A percentile compares a stretch with the other conserved stretches of the same genome.
phyloP scores from a whole-genome alignment of 306 rosid genomes.

The Pyrus communis region DNA sequence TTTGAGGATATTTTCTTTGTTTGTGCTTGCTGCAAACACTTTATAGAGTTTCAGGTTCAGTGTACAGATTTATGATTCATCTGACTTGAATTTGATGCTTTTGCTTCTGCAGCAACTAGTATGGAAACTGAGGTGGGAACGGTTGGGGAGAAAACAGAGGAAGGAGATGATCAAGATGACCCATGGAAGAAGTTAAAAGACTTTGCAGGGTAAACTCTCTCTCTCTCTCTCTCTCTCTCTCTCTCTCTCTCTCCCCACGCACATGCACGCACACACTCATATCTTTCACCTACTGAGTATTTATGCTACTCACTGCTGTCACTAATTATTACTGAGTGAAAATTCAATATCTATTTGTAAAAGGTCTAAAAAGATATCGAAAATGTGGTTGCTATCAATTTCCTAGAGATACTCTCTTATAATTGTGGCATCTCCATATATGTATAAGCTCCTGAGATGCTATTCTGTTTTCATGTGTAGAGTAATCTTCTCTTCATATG shows the following conservation, averaged over 20 bases:
- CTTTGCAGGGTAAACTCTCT: conserved; percentile 66
- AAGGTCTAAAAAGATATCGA: neutral
- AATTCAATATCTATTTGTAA: neutral
- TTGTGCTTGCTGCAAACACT: neutral
- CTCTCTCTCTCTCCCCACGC: neutral
- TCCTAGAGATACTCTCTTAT: neutral
- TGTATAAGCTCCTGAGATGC: neutral
- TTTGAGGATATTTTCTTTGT: conserved; percentile 12
- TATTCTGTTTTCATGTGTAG: neutral
- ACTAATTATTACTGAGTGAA: neutral
- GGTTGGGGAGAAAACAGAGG: conserved; percentile 40
- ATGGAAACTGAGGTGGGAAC: conserved; percentile 39
- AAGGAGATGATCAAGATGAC: conserved; percentile 50
- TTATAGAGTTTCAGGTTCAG: neutral
- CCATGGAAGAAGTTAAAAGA: conserved; percentile 61
- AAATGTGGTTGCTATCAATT: neutral
- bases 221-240: conserved; percentile 17
- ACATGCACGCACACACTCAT: neutral
- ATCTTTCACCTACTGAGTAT: neutral
- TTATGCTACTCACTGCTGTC: neutral
- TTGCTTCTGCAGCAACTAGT: conserved; percentile 44
- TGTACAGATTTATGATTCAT: conserved; percentile 4
- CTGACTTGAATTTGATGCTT: neutral
- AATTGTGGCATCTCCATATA: neutral
- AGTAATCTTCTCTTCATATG: neutral